Evolutionary conservation across 2,329 filamentous ascomycete species (phyloP), one percentile per base, ranked within the genome.

Genomic region (Alternaria consortialis): DNA sequence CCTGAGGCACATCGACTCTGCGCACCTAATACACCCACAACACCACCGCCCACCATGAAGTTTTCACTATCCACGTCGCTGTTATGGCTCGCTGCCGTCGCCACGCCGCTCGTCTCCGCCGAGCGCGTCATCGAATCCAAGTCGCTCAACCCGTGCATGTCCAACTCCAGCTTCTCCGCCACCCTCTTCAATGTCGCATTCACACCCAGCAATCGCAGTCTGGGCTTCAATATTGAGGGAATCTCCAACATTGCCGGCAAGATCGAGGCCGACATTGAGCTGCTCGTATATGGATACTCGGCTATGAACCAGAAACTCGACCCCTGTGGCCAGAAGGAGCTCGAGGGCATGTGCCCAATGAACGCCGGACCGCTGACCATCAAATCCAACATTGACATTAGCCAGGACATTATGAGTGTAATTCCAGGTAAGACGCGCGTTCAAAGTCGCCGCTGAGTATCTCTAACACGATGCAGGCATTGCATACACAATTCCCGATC

Each of bases 291-390:
- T 76, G 94, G 94, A 53, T 93, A 91, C 79, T 83, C 86, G 36
- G 88, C 92, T 67, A 80, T 94, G 69, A 86, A 85, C 64, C 81
- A 87, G 68, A 87, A 82, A 5, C 79, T 97, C 68, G 84, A 97
- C 75, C 94, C 94, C 46, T 98, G 94, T 83, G 81, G 86, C 29
- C 82, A 84, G 58, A 84, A 87, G 65, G 77, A 80, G 39, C 78
- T 84, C 34, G 84, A 96, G 63, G 92, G 93, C 77, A 86, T 97
- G 73, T 98, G 94, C 80, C 94, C 94, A 60, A 97, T 97, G 93
- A 91, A 88, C 65, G 88, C 92, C 8, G 93, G 93, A 67, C 90
- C 91, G 71, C 90, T 97, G 75, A 86, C 90, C 56, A 86, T 97
- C 73, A 85, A 87, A 53, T 93, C 93, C 74, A 91, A 91, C 72